Evolutionary conservation across 1,139 yeast genomes (phyloP).

Genomic region (Sugiyamaella grinbergsii): DNA sequence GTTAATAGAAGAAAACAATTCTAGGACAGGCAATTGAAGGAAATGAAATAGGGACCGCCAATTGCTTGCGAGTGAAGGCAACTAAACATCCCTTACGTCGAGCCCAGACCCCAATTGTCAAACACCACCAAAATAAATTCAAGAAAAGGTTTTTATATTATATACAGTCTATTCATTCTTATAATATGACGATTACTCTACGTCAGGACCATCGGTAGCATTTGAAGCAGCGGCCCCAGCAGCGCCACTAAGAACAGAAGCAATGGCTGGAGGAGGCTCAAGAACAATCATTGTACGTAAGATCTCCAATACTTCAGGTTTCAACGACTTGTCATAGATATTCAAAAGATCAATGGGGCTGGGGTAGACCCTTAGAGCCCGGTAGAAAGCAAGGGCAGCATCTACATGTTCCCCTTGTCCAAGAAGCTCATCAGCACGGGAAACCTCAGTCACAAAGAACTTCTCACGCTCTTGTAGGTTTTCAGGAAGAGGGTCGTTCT

Average conservation of each 20-base stretch:
- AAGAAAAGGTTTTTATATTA: slow-evolving; percentile 10
- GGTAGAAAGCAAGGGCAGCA: slow-evolving; percentile 88
- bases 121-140: not conserved
- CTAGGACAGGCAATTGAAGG: no score
- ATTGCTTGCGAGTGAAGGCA: no score
- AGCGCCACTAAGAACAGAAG: slow-evolving; percentile 61
- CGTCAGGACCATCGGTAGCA: slow-evolving; percentile 31
- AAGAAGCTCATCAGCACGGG: slow-evolving; percentile 63
- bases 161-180: slow-evolving; percentile 12
- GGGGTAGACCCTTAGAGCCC: slow-evolving; percentile 93
- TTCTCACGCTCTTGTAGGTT: slow-evolving; percentile 69
- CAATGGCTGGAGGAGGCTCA: slow-evolving; percentile 81
- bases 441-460: slow-evolving; percentile 80
- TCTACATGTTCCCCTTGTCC: slow-evolving; percentile 48
- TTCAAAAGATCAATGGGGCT: slow-evolving; percentile 89
- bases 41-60: no score
- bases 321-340: slow-evolving; percentile 85
- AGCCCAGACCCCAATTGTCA: not conserved
- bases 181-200: slow-evolving; percentile 28
- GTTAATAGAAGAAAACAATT: no score
- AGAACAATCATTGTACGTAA: slow-evolving; percentile 87
- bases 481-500: slow-evolving; percentile 73
- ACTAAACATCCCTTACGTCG: not conserved
- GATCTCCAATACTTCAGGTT: slow-evolving; percentile 77
- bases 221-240: slow-evolving; percentile 34